Evolutionary conservation across 352 stramenopile genomes (phyloP).

Genomic region (Phytophthora nicotianae): DNA sequence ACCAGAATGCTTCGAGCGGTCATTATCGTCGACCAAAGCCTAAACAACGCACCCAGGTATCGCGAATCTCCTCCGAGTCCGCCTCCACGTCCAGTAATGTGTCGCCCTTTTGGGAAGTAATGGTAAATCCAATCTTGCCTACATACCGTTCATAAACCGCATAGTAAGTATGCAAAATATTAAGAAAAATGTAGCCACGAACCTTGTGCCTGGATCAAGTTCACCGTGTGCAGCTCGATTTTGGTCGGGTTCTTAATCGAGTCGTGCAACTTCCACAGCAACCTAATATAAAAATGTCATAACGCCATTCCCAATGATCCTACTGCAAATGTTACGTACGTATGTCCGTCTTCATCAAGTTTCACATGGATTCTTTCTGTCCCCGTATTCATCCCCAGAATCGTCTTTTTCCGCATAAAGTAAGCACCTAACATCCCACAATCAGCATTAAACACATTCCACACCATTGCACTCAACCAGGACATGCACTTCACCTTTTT

Average conservation of each 20-base stretch:
- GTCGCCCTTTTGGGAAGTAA: constrained; percentile 69
- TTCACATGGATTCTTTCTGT: constrained; percentile 68
- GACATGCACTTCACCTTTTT: constrained; percentile 50
- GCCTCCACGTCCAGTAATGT: constrained; percentile 76
- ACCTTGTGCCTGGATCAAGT: constrained; percentile 64
- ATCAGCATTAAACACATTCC: neutral
- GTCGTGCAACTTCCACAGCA: constrained; percentile 73
- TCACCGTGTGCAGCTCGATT: constrained; percentile 57
- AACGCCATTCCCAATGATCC: neutral
- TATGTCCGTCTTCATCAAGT: constrained; percentile 67
- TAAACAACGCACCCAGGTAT: constrained; percentile 60
- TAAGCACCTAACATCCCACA: constrained; percentile 43
- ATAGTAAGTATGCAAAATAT: constrained; percentile 1
- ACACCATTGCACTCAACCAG: neutral
- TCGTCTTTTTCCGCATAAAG: constrained; percentile 80
- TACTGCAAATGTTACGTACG: constrained; percentile 27
- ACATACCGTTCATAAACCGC: neutral
- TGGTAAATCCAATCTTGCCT: constrained; percentile 51
- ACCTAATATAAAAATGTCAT: constrained; percentile 30
- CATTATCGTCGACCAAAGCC: neutral
- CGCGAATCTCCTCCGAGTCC: constrained; percentile 58
- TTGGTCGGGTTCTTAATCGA: constrained; percentile 51
- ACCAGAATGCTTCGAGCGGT: neutral
- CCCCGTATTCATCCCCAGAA: constrained; percentile 68
- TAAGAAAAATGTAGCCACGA: neutral